Conservation (phyloP, 2,329 filamentous ascomycete genomes). For the Colletotrichum graminicola region DNA sequence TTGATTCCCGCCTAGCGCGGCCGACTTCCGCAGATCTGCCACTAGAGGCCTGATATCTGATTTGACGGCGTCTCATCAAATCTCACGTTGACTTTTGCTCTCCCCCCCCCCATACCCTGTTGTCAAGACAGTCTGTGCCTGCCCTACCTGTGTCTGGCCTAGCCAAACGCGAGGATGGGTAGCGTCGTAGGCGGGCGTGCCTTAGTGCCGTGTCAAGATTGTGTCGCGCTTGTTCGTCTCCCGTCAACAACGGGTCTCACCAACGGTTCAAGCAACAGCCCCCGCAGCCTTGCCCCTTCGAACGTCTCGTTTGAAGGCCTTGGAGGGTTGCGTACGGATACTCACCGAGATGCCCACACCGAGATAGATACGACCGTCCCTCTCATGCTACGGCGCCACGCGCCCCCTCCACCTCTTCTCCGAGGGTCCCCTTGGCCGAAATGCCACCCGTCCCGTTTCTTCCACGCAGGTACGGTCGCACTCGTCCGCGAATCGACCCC, state of each 20-base stretch:
- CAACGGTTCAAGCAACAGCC: not conserved
- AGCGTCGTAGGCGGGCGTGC: constrained; percentile 18
- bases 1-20: constrained; percentile 34
- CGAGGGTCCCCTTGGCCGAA: not conserved
- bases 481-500: constrained; percentile 13
- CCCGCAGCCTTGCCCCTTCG: not conserved
- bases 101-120: not conserved
- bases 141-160: not conserved
- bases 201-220: constrained; percentile 30
- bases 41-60: constrained; percentile 27
- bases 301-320: constrained; percentile 6
- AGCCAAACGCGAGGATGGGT: constrained; percentile 5
- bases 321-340: not conserved
- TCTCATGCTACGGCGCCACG: not conserved
- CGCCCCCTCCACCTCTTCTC: not conserved
- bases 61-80: not conserved
- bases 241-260: constrained; percentile 5
- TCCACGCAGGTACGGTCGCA: constrained; percentile 20
- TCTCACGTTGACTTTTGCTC: too few relatives aligned
- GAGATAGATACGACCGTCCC: not conserved
- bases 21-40: constrained; percentile 35
- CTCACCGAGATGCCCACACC: not conserved
- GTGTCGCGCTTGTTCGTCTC: constrained; percentile 14
- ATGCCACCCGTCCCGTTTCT: constrained; percentile 22
- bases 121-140: constrained; percentile 1